Conservation (phyloP, 2,329 filamentous ascomycete genomes). For the Falciphora oryzae region DNA sequence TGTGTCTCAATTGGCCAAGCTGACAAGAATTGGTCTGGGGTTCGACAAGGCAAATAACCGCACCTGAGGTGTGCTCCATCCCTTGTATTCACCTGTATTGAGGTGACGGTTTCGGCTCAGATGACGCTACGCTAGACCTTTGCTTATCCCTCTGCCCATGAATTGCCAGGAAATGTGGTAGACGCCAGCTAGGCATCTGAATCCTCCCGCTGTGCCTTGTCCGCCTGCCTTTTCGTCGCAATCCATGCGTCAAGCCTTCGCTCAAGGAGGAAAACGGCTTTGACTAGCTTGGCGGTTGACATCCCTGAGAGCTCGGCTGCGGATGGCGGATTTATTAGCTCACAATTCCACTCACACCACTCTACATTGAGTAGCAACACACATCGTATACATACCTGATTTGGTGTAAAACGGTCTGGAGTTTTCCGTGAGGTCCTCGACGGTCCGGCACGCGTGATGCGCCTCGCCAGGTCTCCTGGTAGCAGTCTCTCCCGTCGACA, state of each 20-base stretch:
- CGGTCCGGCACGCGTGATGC: constrained; percentile 29
- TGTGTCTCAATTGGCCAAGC: no score
- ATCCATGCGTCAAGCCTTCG: constrained; percentile 29
- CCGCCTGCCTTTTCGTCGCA: background rate
- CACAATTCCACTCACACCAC: background rate
- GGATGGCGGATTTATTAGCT: background rate
- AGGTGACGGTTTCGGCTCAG: background rate
- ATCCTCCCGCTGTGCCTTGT: background rate
- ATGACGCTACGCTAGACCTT: background rate
- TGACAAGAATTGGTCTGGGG: background rate
- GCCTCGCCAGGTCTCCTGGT: background rate
- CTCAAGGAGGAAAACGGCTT: constrained; percentile 32
- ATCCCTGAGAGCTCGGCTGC: constrained; percentile 28
- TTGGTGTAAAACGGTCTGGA: constrained; percentile 36
- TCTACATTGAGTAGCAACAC: background rate
- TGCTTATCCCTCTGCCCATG: background rate
- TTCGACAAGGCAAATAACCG: background rate
- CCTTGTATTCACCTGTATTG: background rate
- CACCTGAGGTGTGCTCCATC: background rate
- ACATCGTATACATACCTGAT: constrained; percentile 25
- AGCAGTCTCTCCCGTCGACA: background rate
- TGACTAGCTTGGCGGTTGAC: constrained; percentile 27
- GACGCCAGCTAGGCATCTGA: background rate
- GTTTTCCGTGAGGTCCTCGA: constrained; percentile 35
- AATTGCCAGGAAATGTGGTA: background rate